phyloP scores from a whole-genome alignment of 2,329 filamentous ascomycete species.

The Dactylellina drechsleri region DNA sequence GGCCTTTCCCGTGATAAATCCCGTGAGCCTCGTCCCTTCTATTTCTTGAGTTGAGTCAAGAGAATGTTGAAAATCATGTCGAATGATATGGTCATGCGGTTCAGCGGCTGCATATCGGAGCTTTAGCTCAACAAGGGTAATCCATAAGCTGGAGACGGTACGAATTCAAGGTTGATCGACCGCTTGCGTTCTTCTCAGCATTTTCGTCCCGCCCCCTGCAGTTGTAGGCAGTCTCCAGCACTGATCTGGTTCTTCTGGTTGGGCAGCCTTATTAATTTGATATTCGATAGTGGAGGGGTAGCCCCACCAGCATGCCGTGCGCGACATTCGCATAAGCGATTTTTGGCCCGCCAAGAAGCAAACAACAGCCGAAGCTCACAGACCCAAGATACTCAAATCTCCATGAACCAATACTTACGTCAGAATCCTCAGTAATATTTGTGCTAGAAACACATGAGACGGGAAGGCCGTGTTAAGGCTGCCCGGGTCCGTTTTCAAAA shows the following conservation, averaged over 20 bases:
- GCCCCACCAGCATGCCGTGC: conserved; percentile 53
- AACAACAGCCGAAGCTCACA: conserved; percentile 52
- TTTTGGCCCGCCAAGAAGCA: conserved; percentile 36
- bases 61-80: conserved; percentile 40
- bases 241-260: conserved; percentile 40
- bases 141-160: conserved; percentile 37
- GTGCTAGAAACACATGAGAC: conserved; percentile 37
- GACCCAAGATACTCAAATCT: conserved; percentile 23
- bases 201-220: conserved; percentile 55
- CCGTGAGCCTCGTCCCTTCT: conserved; percentile 43
- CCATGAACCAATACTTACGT: conserved; percentile 49
- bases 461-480: conserved; percentile 25
- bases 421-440: conserved; percentile 22
- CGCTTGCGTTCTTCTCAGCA: conserved; percentile 44
- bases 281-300: conserved; percentile 51
- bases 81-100: conserved; percentile 55
- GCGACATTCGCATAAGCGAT: conserved; percentile 46
- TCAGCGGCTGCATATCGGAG: conserved; percentile 40
- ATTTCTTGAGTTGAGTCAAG: conserved; percentile 18
- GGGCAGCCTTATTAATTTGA: conserved; percentile 33
- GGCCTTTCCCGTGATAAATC: conserved; percentile 14
- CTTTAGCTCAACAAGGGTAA: conserved; percentile 44
- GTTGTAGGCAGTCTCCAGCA: conserved; percentile 22
- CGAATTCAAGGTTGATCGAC: conserved; percentile 35
- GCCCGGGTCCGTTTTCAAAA: conserved; percentile 12